phyloP scores from a whole-genome alignment of 768 basidiomycete genomes.

The Naganishia randhawae region DNA sequence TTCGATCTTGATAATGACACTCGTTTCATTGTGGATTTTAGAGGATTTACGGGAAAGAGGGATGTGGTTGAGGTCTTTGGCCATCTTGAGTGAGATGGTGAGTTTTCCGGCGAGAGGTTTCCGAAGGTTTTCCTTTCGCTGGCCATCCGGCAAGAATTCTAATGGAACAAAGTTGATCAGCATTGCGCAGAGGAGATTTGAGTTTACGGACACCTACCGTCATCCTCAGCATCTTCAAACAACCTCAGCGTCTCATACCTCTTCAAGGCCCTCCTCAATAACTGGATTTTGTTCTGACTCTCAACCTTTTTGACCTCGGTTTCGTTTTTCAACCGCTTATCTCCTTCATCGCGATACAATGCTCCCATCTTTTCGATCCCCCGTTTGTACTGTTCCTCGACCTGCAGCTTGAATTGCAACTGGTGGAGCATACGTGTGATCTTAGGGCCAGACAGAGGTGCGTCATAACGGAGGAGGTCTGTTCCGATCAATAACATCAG shows the following conservation, averaged over 20 bases:
- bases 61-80: conserved; percentile 91
- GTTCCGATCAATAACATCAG: neutral
- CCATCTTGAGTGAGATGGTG: conserved; percentile 78
- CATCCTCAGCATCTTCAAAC: conserved; percentile 69
- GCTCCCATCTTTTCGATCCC: conserved; percentile 99
- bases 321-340: conserved; percentile 89
- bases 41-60: conserved; percentile 76
- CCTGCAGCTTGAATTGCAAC: conserved; percentile 97
- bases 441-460: conserved; percentile 90
- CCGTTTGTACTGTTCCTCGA: conserved; percentile 95
- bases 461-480: conserved; percentile 96
- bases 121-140: conserved; percentile 89
- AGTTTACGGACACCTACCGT: conserved; percentile 54
- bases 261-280: conserved; percentile 84
- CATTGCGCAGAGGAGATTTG: neutral
- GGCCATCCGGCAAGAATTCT: conserved; percentile 66
- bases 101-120: conserved; percentile 92
- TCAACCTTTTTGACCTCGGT: conserved; percentile 91
- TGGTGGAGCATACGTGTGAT: conserved; percentile 97
- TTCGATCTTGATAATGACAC: conserved; percentile 92
- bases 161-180: conserved; percentile 37
- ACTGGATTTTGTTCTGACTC: conserved; percentile 92
- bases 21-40: conserved; percentile 75
- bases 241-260: conserved; percentile 94
- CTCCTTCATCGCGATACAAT: conserved; percentile 91